These are phyloP conservation scores for Acanthamoeba culbertsoni DNA, from an alignment of 208 protist genomes.

Conservation along the genomic window DNA sequence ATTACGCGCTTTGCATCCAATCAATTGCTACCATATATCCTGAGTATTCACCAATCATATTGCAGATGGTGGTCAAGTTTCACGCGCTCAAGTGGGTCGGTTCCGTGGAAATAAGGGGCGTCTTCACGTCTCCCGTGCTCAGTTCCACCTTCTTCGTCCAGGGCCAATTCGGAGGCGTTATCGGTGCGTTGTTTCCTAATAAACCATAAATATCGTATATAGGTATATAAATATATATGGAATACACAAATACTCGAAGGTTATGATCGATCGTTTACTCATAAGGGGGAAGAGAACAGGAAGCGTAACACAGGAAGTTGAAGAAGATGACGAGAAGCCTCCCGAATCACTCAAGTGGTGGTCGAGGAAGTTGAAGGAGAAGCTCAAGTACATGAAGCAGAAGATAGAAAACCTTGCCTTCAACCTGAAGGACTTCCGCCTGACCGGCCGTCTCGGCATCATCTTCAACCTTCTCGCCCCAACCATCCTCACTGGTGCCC, in stretches of 20 bases:
- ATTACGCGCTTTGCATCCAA: neutral
- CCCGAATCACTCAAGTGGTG: neutral
- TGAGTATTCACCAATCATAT: neutral
- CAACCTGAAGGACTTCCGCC: neutral
- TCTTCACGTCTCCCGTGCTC: neutral
- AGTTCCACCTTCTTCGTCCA: slow-evolving; percentile 2
- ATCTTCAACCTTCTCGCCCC: neutral
- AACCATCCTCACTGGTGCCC: neutral
- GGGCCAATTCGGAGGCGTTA: neutral
- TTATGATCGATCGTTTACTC: no score
- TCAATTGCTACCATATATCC: neutral
- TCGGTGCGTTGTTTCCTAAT: neutral
- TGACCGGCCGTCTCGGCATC: neutral
- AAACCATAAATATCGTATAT: neutral
- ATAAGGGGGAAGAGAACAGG: no score
- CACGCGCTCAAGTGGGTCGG: slow-evolving; percentile 2
- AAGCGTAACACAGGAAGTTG: neutral
- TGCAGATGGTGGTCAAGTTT: slow-evolving; percentile 19
- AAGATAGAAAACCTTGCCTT: neutral
- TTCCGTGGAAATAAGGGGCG: neutral
- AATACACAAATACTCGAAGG: no score
- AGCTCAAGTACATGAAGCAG: neutral
- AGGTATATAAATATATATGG: neutral
- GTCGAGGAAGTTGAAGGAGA: neutral
- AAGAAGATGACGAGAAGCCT: neutral